These are phyloP conservation scores for Phanerochaete sordida DNA, from an alignment of 768 basidiomycete species.

Conservation along the genomic window DNA sequence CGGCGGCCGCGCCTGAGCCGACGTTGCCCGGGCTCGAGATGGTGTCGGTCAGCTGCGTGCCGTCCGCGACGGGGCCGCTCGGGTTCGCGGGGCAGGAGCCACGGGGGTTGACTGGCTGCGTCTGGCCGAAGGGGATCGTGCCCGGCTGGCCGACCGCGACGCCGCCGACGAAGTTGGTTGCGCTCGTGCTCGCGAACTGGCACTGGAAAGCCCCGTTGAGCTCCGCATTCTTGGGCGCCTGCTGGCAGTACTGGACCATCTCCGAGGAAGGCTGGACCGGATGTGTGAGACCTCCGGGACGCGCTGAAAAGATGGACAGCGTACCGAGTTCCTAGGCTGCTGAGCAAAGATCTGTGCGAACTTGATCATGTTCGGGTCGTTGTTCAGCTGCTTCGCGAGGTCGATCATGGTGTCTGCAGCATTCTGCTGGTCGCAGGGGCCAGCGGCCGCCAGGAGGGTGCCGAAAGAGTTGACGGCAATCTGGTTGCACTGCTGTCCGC, in stretches of 20 bases:
- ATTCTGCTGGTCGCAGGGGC: constrained; percentile 41
- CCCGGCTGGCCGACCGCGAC: constrained; percentile 39
- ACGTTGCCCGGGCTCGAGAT: constrained; percentile 19
- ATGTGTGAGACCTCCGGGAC: neutral
- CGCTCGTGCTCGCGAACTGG: constrained; percentile 48
- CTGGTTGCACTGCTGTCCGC: constrained; percentile 53
- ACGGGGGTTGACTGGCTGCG: constrained; percentile 36
- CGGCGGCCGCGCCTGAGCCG: constrained; percentile 5
- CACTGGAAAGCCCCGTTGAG: constrained; percentile 57
- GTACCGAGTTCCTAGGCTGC: constrained; percentile 35
- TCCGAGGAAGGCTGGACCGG: constrained; percentile 15
- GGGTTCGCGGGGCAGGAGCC: constrained; percentile 51
- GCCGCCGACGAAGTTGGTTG: constrained; percentile 42
- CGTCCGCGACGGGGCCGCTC: constrained; percentile 45
- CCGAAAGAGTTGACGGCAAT: constrained; percentile 51
- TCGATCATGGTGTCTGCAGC: constrained; percentile 47
- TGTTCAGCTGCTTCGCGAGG: constrained; percentile 46
- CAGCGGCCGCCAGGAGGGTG: constrained; percentile 54
- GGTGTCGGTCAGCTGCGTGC: constrained; percentile 33
- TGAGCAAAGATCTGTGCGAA: constrained; percentile 52
- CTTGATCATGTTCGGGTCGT: constrained; percentile 43
- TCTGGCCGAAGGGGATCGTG: constrained; percentile 51
- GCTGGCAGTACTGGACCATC: constrained; percentile 50
- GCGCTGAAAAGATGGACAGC: neutral
- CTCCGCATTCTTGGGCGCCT: constrained; percentile 47